phyloP scores from a whole-genome alignment of 2,329 filamentous ascomycete species.

The Fusarium humuli region DNA sequence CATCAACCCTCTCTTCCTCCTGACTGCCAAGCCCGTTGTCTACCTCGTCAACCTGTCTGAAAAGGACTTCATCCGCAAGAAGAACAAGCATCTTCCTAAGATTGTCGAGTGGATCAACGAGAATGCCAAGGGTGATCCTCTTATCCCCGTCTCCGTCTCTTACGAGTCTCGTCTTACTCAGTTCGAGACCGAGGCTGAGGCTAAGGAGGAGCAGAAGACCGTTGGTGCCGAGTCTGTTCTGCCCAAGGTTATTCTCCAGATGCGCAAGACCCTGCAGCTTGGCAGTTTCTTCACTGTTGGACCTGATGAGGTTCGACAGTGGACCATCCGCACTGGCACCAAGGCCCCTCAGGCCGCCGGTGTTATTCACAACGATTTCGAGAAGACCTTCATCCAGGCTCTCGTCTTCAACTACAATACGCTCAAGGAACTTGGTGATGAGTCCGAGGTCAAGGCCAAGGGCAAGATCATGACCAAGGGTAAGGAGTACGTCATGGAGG shows the following conservation, averaged over 20 bases:
- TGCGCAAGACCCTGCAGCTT: conserved; percentile 91
- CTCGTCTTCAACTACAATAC: conserved; percentile 90
- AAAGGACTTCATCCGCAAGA: conserved; percentile 96
- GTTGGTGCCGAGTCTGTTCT: conserved; percentile 88
- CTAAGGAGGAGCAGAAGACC: conserved; percentile 86
- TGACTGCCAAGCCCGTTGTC: conserved; percentile 96
- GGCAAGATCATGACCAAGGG: conserved; percentile 99
- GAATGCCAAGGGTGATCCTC: conserved; percentile 85
- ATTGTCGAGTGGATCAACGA: conserved; percentile 96
- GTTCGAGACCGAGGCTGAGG: conserved; percentile 81
- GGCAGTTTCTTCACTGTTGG: conserved; percentile 98
- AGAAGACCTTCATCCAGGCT: conserved; percentile 99
- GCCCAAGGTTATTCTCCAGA: conserved; percentile 90
- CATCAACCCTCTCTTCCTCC: conserved; percentile 95
- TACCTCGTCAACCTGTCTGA: conserved; percentile 98
- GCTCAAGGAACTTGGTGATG: conserved; percentile 88
- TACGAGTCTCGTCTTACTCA: conserved; percentile 92
- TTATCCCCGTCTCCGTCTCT: conserved; percentile 91
- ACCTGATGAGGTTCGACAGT: conserved; percentile 95
- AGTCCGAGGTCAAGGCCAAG: conserved; percentile 88
- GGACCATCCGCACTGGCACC: conserved; percentile 94
- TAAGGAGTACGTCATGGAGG: conserved; percentile 93
- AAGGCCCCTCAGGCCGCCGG: conserved; percentile 98
- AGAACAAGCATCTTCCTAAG: conserved; percentile 98
- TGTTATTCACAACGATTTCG: conserved; percentile 98